Evolutionary conservation across 2,329 filamentous ascomycete genomes (phyloP).

Genomic region (Byssochlamys sp.): DNA sequence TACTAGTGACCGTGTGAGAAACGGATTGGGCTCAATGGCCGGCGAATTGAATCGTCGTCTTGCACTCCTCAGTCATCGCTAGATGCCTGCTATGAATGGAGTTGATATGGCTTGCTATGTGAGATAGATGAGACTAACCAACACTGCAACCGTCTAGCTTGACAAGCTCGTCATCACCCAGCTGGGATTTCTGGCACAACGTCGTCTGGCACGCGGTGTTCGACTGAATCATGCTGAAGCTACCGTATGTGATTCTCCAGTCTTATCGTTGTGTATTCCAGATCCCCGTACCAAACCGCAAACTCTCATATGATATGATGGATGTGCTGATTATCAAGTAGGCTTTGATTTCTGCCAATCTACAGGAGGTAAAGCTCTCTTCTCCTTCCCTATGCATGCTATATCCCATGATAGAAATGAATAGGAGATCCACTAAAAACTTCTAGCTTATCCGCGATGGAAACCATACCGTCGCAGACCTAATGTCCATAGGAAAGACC

Average conservation of each 20-base stretch:
- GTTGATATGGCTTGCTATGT: neutral
- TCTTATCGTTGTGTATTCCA: neutral
- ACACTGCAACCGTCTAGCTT: conserved; percentile 48
- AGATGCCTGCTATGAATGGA: neutral
- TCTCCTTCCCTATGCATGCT: conserved; percentile 1
- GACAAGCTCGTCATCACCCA: conserved; percentile 94
- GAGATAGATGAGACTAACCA: neutral
- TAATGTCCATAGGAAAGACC: conserved; percentile 82
- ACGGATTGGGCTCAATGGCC: neutral
- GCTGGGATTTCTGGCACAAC: conserved; percentile 76
- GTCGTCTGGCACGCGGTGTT: conserved; percentile 75
- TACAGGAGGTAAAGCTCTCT: conserved; percentile 60
- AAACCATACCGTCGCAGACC: conserved; percentile 77
- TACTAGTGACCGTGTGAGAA: neutral
- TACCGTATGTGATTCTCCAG: conserved; percentile 43
- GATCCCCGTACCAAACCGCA: neutral
- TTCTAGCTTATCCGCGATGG: conserved; percentile 83
- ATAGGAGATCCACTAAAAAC: neutral
- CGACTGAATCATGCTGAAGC: conserved; percentile 86
- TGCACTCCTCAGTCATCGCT: neutral
- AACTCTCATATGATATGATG: neutral
- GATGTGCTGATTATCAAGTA: conserved; percentile 11
- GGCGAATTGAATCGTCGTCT: neutral
- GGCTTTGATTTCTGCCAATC: conserved; percentile 63
- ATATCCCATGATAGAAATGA: neutral